These are phyloP conservation scores for Fraxinus baroniana DNA, from an alignment of 305 asterid genomes.

Conservation along the genomic window DNA sequence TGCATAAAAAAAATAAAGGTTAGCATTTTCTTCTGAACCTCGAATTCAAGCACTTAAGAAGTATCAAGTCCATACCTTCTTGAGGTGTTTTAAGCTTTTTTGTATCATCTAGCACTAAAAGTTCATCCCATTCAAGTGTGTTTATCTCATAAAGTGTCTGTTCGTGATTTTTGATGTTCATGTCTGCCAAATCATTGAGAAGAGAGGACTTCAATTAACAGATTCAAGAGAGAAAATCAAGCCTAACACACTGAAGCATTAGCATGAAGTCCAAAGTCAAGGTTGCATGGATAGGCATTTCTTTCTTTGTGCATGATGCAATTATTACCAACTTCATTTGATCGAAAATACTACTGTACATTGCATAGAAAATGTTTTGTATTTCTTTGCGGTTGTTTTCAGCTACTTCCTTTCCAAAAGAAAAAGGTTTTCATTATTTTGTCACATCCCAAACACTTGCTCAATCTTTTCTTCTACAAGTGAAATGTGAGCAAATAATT, in stretches of 20 bases:
- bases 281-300: not conserved
- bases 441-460: not conserved
- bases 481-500: not conserved
- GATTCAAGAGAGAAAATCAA: constrained; percentile 9
- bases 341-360: not conserved
- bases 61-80: constrained; percentile 46
- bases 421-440: not conserved
- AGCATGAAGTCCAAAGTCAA: constrained; percentile 1
- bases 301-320: constrained; percentile 13
- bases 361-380: constrained; percentile 7
- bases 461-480: not conserved
- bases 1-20: constrained; percentile 19
- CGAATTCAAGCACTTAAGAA: not conserved
- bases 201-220: constrained; percentile 20
- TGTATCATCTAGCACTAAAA: constrained; percentile 64
- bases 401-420: constrained; percentile 8
- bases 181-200: constrained; percentile 43
- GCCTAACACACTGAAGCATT: not conserved
- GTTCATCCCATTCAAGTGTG: constrained; percentile 99
- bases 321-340: constrained; percentile 7
- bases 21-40: constrained; percentile 9
- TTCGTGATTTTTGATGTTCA: constrained; percentile 52
- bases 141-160: constrained; percentile 81
- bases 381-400: not conserved
- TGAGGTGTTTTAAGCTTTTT: constrained; percentile 44